Evolutionary conservation across 352 stramenopile genomes (phyloP).

Genomic region (Phytophthora tubulina): DNA sequence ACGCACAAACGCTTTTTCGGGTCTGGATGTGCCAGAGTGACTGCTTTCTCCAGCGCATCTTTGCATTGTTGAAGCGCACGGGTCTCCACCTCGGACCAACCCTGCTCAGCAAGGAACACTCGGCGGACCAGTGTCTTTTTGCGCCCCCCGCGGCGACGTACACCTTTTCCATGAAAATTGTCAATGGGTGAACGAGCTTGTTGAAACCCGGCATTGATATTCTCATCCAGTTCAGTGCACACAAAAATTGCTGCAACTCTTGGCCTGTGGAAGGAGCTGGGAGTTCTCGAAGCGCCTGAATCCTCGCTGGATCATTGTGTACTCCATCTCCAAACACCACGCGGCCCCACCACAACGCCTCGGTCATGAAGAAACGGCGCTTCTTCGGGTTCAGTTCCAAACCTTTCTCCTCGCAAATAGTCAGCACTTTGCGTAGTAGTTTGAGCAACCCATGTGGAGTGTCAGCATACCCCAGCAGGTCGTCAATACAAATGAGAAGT

Average conservation of each 20-base stretch:
- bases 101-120: not conserved
- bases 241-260: constrained; percentile 31
- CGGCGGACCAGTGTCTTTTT: constrained; percentile 16
- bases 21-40: constrained; percentile 16
- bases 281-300: not conserved
- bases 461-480: constrained; percentile 12
- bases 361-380: constrained; percentile 16
- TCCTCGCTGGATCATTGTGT: constrained; percentile 1
- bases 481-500: constrained; percentile 18
- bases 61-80: not conserved
- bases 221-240: constrained; percentile 34
- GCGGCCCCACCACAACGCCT: constrained; percentile 23
- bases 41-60: not conserved
- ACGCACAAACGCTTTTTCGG: constrained; percentile 9
- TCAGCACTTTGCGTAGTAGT: constrained; percentile 3
- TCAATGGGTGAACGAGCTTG: constrained; percentile 10
- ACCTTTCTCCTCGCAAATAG: constrained; percentile 7
- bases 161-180: constrained; percentile 16
- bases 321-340: constrained; percentile 20
- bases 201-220: constrained; percentile 28
- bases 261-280: constrained; percentile 11
- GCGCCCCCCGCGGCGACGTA: not conserved
- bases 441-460: not conserved
- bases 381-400: constrained; percentile 22
- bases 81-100: not conserved